Evolutionary conservation across 371 early-diverging fungal genomes (phyloP).

Genomic region (Gilbertella persicaria): DNA sequence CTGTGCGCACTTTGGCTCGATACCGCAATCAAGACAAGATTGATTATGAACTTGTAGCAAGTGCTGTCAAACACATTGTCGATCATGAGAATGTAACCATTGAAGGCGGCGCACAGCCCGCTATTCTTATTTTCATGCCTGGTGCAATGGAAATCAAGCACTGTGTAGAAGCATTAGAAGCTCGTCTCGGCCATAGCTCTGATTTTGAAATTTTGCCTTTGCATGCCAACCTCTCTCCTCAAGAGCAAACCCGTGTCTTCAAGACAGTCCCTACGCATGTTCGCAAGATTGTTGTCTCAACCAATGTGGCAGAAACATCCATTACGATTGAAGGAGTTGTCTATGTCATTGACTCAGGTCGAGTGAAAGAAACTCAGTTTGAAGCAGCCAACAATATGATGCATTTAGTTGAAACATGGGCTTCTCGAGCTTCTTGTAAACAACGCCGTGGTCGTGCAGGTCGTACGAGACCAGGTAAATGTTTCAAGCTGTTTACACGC

Average conservation of each 20-base stretch:
- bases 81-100: constrained; percentile 41
- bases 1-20: constrained; percentile 43
- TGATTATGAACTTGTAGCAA: constrained; percentile 69
- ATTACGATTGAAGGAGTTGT: constrained; percentile 92
- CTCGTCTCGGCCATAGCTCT: constrained; percentile 25
- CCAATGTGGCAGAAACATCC: constrained; percentile 96
- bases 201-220: constrained; percentile 58
- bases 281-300: constrained; percentile 89
- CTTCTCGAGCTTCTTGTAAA: constrained; percentile 77
- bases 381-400: constrained; percentile 65
- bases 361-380: constrained; percentile 78
- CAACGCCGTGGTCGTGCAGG: constrained; percentile 96
- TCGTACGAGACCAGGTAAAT: constrained; percentile 81
- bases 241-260: constrained; percentile 69
- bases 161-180: constrained; percentile 60
- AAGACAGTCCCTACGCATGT: constrained; percentile 57
- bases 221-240: constrained; percentile 78
- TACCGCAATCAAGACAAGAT: constrained; percentile 59
- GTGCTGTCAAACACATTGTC: constrained; percentile 61
- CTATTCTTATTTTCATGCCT: constrained; percentile 78
- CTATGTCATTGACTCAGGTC: constrained; percentile 91
- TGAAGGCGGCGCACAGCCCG: constrained; percentile 41
- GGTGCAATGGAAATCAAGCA: constrained; percentile 78
- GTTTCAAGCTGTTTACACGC: constrained; percentile 69
- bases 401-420: constrained; percentile 55